Evolutionary conservation across 768 basidiomycete genomes (phyloP).

Genomic region (Auriscalpium orientale): DNA sequence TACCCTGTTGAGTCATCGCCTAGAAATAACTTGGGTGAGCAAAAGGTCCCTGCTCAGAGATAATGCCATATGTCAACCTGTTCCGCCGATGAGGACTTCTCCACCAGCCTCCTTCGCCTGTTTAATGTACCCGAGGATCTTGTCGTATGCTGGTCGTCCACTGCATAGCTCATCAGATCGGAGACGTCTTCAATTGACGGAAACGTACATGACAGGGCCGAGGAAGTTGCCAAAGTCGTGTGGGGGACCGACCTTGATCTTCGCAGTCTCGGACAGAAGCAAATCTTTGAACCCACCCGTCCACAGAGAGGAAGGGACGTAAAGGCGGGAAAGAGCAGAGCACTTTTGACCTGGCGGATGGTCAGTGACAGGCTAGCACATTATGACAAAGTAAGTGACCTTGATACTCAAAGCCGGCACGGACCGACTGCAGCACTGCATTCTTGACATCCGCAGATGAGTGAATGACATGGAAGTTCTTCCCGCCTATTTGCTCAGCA

Average conservation of each 20-base stretch:
- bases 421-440: slow-evolving; percentile 82
- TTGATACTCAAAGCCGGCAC: slow-evolving; percentile 94
- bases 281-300: slow-evolving; percentile 76
- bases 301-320: slow-evolving; percentile 88
- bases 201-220: slow-evolving; percentile 85
- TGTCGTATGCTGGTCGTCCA: slow-evolving; percentile 83
- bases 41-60: neutral
- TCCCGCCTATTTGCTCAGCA: slow-evolving; percentile 48
- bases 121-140: slow-evolving; percentile 71
- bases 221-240: slow-evolving; percentile 80
- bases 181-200: slow-evolving; percentile 10
- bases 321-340: slow-evolving; percentile 85
- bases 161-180: slow-evolving; percentile 28
- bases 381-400: slow-evolving; percentile 32
- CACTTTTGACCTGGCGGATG: slow-evolving; percentile 78
- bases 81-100: slow-evolving; percentile 82
- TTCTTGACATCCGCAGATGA: slow-evolving; percentile 79
- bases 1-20: slow-evolving; percentile 89
- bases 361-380: neutral
- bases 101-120: slow-evolving; percentile 88
- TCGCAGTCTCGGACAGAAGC: slow-evolving; percentile 64
- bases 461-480: slow-evolving; percentile 97
- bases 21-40: slow-evolving; percentile 19
- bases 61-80: slow-evolving; percentile 34
- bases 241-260: slow-evolving; percentile 78